These are phyloP conservation scores for Apium graveolens DNA, from an alignment of 129 eudicot genomes.

Conservation along the genomic window DNA sequence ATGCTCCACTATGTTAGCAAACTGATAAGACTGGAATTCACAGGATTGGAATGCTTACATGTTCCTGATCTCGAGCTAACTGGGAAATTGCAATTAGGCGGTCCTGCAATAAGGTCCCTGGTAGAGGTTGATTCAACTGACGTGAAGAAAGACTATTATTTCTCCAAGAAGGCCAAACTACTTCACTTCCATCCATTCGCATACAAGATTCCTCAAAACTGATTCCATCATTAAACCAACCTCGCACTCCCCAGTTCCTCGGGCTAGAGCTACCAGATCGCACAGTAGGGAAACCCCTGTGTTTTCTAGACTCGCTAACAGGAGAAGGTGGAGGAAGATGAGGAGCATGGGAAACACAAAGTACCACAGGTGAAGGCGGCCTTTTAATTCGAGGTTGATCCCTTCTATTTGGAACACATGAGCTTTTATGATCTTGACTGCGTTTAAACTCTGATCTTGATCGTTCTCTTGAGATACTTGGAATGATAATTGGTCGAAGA, in stretches of 20 bases:
- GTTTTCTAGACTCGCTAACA: slow-evolving; percentile 66
- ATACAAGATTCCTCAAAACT: slow-evolving; percentile 67
- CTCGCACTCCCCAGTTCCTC: slow-evolving; percentile 89
- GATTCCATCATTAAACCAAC: slow-evolving; percentile 83
- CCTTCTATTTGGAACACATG: slow-evolving; percentile 81
- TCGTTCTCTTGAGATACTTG: slow-evolving; percentile 62
- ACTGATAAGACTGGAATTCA: not conserved
- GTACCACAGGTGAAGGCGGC: slow-evolving; percentile 97
- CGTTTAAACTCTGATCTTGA: slow-evolving; percentile 81
- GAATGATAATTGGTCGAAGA: slow-evolving; percentile 82
- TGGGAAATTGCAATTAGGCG: slow-evolving; percentile 81
- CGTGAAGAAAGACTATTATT: slow-evolving; percentile 69
- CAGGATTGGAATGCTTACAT: slow-evolving; percentile 25
- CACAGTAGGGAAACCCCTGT: slow-evolving; percentile 87
- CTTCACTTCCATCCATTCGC: slow-evolving; percentile 70
- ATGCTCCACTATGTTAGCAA: not conserved
- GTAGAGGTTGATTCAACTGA: slow-evolving; percentile 61
- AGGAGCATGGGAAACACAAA: slow-evolving; percentile 87
- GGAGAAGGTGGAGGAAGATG: slow-evolving; percentile 68
- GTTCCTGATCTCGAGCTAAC: slow-evolving; percentile 84
- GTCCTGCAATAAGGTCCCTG: slow-evolving; percentile 80
- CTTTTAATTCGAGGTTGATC: slow-evolving; percentile 75
- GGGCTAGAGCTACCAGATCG: slow-evolving; percentile 99
- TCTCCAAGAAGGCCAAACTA: slow-evolving; percentile 94
- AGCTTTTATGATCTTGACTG: slow-evolving; percentile 66